phyloP scores from a whole-genome alignment of 1,139 yeast genomes.

The Kazachstania sp. region DNA sequence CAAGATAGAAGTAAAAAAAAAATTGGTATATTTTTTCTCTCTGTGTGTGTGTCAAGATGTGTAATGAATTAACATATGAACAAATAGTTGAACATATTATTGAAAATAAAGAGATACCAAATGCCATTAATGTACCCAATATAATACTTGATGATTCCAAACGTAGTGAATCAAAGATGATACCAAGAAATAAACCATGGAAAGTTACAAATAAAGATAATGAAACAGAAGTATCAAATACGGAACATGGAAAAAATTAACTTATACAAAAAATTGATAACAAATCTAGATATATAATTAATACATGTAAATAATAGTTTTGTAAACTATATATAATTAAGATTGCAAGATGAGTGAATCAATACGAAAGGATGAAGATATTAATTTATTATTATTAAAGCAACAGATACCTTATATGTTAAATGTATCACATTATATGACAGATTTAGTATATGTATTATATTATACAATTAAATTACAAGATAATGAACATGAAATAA shows the following conservation, averaged over 20 bases:
- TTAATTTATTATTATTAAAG: constrained; percentile 9
- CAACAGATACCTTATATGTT: constrained; percentile 15
- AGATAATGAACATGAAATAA: background rate
- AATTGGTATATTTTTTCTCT: too few species aligned
- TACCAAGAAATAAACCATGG: constrained; percentile 27
- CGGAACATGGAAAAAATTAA: too few species aligned
- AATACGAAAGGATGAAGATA: constrained; percentile 6
- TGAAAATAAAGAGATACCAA: constrained; percentile 11
- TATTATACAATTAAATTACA: constrained; percentile 10
- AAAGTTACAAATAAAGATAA: constrained; percentile 4
- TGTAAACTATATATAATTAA: background rate
- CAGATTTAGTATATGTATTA: constrained; percentile 17
- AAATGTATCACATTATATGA: constrained; percentile 20
- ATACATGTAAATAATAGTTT: background rate
- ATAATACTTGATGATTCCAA: constrained; percentile 13
- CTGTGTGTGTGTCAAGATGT: background rate
- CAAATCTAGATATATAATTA: too few species aligned
- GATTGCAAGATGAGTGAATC: background rate
- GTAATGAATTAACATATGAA: background rate
- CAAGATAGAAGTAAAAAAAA: too few species aligned
- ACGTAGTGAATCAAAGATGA: constrained; percentile 14
- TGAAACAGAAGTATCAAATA: too few species aligned
- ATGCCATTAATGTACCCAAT: constrained; percentile 21
- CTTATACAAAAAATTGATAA: too few species aligned
- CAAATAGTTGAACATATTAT: constrained; percentile 2